Conservation (phyloP, 176 grass and related monocot species). For the Pontederia crassipes region DNA sequence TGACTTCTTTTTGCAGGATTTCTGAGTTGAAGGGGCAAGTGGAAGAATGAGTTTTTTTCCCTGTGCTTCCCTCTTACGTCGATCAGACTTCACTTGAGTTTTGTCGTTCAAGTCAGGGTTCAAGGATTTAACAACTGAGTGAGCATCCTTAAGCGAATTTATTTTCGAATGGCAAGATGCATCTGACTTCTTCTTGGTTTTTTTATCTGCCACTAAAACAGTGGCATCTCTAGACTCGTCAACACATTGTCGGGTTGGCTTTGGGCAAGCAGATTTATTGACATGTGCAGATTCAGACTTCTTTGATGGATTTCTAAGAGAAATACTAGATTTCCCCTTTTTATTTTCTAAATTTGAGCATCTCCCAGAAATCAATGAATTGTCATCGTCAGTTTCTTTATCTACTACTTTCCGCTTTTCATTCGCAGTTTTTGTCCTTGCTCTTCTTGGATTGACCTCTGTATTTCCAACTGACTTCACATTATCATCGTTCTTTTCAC, state of each 20-base stretch:
- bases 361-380: conserved; percentile 32
- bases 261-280: conserved; percentile 1
- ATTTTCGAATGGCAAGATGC: conserved; percentile 37
- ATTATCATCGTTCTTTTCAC: conserved; percentile 41
- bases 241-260: conserved; percentile 18
- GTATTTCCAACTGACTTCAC: conserved; percentile 40
- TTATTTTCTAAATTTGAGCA: conserved; percentile 35
- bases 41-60: conserved; percentile 37
- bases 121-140: conserved; percentile 23
- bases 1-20: conserved; percentile 47
- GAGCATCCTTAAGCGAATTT: conserved; percentile 31
- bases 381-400: conserved; percentile 24
- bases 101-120: conserved; percentile 31
- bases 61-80: conserved; percentile 30
- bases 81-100: conserved; percentile 41
- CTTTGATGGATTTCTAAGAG: conserved; percentile 4
- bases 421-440: conserved; percentile 45
- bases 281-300: background rate
- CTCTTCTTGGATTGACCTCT: conserved; percentile 47
- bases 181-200: conserved; percentile 37
- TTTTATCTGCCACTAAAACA: conserved; percentile 18
- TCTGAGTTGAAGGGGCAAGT: conserved; percentile 31
- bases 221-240: conserved; percentile 25
- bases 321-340: conserved; percentile 25
- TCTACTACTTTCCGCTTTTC: conserved; percentile 14